phyloP scores from a whole-genome alignment of 2,329 filamentous ascomycete species.

The Pleomassaria siparia region DNA sequence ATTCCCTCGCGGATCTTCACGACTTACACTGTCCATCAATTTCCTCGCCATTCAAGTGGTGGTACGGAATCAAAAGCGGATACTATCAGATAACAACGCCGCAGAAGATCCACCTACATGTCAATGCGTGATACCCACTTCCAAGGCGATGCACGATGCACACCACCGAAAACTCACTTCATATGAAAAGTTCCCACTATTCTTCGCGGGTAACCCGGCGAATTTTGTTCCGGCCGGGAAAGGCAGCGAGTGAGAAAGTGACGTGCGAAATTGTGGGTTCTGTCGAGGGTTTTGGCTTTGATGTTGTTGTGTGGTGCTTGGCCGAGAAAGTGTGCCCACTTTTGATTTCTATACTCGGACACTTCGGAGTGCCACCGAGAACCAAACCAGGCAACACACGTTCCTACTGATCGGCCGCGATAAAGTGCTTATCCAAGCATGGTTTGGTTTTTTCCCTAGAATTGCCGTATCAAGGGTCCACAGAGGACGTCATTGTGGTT shows the following conservation, averaged over 20 bases:
- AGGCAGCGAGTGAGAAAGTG: background rate
- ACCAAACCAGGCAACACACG: background rate
- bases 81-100: background rate
- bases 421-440: background rate
- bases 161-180: background rate
- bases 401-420: background rate
- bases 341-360: background rate
- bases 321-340: conserved; percentile 6
- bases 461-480: background rate
- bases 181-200: background rate
- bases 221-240: background rate
- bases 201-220: background rate
- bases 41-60: background rate
- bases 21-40: background rate
- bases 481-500: background rate
- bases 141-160: background rate
- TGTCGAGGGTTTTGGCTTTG: no score
- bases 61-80: background rate
- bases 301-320: no score
- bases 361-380: background rate
- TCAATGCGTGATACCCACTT: background rate
- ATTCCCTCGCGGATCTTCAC: background rate
- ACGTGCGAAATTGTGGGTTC: background rate
- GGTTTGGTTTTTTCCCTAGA: no score
- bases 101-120: background rate